Base-by-base conservation (phyloP, 208 protist species). In the Acanthamoeba castellanii region DNA sequence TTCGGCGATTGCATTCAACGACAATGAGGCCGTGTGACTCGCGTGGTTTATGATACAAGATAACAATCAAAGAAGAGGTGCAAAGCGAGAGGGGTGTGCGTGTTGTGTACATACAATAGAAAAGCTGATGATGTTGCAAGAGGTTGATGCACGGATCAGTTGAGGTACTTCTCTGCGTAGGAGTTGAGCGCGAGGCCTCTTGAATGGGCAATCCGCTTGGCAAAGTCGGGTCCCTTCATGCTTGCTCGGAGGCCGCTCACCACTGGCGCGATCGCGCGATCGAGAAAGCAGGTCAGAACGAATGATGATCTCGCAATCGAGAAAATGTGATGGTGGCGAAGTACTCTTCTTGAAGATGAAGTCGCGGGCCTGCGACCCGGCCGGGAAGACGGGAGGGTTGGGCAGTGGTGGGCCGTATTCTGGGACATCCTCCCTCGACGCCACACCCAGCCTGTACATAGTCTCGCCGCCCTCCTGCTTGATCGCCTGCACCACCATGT, bases 261-360 rank as follows among this genome's bases (percentile, higher is more conserved):
- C 87, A 92, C 87, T 92, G 27, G n/a, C 14, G 32, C 6, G 20
- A 30, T 8, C 50, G 25, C 6, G 9, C 4, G 64, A 64, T 34
- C 57, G 57, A 25, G 14, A 50, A 64, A 16, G 45, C 13, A 68
- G 7, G 87, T 82, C 34, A 82, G 70, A 20, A 45, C 32, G 0
- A 1, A 50, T 42, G 59, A n/a, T 7, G 20, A n/a, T 68, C 25
- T 7, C 1, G 1, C 42, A 3, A n/a, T 30, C 61, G 6, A 68
- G 61, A 68, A 68, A 11, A 22, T 68, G 32, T 78, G 14, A 7
- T 76, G 25, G 27, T 25, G 37, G 37, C 16, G 11, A 37, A 22
- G 87, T 57, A 92, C 87, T 76, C 59, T 92, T 92, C 50, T 52
- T 68, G 30, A 92, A 76, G 20, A 92, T 70, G 42, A 92, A 92